Evolutionary conservation across 2,329 filamentous ascomycete species (phyloP).

Genomic region (Cladosporium sp.): DNA sequence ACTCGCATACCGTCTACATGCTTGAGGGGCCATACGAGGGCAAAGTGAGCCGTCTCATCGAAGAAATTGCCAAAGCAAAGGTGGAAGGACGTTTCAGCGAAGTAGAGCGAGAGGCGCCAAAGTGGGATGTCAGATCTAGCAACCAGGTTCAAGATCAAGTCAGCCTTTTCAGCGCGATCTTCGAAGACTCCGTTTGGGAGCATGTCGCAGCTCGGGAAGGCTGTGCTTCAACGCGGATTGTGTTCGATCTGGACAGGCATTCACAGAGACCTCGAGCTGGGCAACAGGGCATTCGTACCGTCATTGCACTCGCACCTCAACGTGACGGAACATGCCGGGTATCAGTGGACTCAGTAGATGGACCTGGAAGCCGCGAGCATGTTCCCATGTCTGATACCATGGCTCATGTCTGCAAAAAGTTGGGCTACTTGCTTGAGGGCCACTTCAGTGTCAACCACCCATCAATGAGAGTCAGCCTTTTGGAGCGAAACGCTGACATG

Average conservation of each 20-base stretch:
- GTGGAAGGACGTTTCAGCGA: constrained; percentile 83
- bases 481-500: constrained; percentile 74
- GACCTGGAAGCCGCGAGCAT: constrained; percentile 69
- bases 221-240: constrained; percentile 53
- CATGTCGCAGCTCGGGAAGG: constrained; percentile 61
- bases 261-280: constrained; percentile 35
- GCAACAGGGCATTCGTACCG: constrained; percentile 62
- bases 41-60: constrained; percentile 69
- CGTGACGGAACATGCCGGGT: constrained; percentile 55
- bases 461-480: constrained; percentile 61
- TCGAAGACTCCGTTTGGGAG: constrained; percentile 63
- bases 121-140: constrained; percentile 74
- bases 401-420: constrained; percentile 22
- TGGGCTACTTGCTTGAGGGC: constrained; percentile 32
- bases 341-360: constrained; percentile 62
- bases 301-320: constrained; percentile 56
- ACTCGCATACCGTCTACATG: constrained; percentile 49
- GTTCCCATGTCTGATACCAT: constrained; percentile 69
- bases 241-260: constrained; percentile 57
- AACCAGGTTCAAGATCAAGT: constrained; percentile 56
- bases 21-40: constrained; percentile 74
- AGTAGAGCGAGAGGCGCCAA: constrained; percentile 71
- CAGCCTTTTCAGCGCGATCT: constrained; percentile 61
- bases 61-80: constrained; percentile 81
- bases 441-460: constrained; percentile 67